Evolutionary conservation across 2,329 filamentous ascomycete species (phyloP).

Genomic region (Stemphylium vesicarium): DNA sequence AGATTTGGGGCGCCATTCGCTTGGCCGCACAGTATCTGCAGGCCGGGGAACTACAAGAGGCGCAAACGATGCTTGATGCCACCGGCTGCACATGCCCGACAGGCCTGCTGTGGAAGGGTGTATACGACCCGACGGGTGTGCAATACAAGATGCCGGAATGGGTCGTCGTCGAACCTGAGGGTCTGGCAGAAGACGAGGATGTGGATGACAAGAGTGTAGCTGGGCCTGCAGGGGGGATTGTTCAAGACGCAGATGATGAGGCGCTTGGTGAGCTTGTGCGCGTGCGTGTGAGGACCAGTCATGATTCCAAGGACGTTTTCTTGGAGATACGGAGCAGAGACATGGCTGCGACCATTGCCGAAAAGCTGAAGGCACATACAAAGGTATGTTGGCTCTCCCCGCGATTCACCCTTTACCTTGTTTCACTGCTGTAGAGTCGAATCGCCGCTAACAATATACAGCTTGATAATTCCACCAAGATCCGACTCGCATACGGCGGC

Average conservation of each 20-base stretch:
- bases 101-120: slow-evolving; percentile 49
- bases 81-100: slow-evolving; percentile 63
- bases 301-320: slow-evolving; percentile 47
- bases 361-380: slow-evolving; percentile 68
- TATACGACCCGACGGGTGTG: slow-evolving; percentile 54
- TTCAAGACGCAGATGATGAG: slow-evolving; percentile 34
- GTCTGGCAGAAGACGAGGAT: slow-evolving; percentile 37
- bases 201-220: slow-evolving; percentile 28
- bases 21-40: slow-evolving; percentile 73
- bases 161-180: slow-evolving; percentile 54
- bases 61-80: slow-evolving; percentile 81
- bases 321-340: slow-evolving; percentile 52
- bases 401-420: background rate
- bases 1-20: slow-evolving; percentile 81
- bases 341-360: slow-evolving; percentile 67
- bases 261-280: slow-evolving; percentile 33
- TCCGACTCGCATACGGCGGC: slow-evolving; percentile 81
- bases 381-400: slow-evolving; percentile 57
- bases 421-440: background rate
- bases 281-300: slow-evolving; percentile 48
- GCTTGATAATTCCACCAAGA: slow-evolving; percentile 64
- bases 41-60: slow-evolving; percentile 56
- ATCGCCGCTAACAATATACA: slow-evolving; percentile 13
- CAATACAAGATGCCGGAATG: slow-evolving; percentile 55
- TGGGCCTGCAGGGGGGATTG: slow-evolving; percentile 25